These are phyloP conservation scores for Crucihimalaya himalaica DNA, from an alignment of 345 rosid genomes.

Conservation along the genomic window DNA sequence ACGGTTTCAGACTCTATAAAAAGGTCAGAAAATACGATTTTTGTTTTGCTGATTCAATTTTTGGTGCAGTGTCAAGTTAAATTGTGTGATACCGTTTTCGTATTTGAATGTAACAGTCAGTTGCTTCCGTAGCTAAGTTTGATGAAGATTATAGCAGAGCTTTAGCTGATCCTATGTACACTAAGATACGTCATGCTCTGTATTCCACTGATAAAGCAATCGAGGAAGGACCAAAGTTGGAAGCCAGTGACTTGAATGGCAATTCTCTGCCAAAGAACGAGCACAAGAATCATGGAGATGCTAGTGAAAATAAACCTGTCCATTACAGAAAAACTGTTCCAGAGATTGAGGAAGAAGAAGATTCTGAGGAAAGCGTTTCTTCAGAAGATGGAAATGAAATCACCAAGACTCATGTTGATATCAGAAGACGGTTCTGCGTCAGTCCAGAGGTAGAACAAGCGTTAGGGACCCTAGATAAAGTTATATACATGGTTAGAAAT, in stretches of 20 bases:
- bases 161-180: conserved; percentile 66
- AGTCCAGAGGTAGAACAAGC: conserved; percentile 78
- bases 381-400: conserved; percentile 27
- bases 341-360: conserved; percentile 69
- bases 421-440: conserved; percentile 40
- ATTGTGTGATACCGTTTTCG: background rate
- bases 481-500: conserved; percentile 54
- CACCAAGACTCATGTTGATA: conserved; percentile 24
- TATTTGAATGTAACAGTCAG: conserved; percentile 51
- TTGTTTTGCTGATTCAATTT: background rate
- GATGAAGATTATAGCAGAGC: conserved; percentile 72
- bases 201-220: conserved; percentile 33
- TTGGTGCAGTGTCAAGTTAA: background rate
- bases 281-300: background rate
- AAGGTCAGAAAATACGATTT: conserved; percentile 56
- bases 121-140: conserved; percentile 56
- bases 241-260: background rate
- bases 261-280: background rate
- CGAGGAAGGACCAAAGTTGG: conserved; percentile 32
- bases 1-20: conserved; percentile 86
- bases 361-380: conserved; percentile 30
- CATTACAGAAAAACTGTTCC: conserved; percentile 37
- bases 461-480: conserved; percentile 74
- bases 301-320: conserved; percentile 19
- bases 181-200: conserved; percentile 56